Evolutionary conservation across 768 basidiomycete genomes (phyloP).

Genomic region (Trametes meyenii): DNA sequence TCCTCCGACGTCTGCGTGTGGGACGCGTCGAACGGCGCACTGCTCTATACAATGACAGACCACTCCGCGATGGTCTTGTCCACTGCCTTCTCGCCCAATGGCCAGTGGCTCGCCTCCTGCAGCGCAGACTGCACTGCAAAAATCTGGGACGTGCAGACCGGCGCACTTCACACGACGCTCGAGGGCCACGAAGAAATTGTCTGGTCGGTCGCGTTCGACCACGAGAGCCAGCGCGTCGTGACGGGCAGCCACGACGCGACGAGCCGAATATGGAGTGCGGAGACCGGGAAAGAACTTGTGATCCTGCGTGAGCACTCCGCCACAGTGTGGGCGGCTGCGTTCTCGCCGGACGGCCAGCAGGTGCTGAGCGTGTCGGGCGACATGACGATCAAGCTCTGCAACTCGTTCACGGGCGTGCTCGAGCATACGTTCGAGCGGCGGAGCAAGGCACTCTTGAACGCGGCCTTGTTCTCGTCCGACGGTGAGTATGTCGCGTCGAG

Average conservation of each 20-base stretch:
- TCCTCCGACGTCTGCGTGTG: slow-evolving; percentile 26
- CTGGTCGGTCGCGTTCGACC: slow-evolving; percentile 28
- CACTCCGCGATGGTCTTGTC: slow-evolving; percentile 3
- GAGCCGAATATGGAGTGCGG: slow-evolving; percentile 29
- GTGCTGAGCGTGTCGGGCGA: slow-evolving; percentile 35
- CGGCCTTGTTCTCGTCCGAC: slow-evolving; percentile 1
- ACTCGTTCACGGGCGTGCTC: slow-evolving; percentile 37
- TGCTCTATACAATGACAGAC: slow-evolving; percentile 4
- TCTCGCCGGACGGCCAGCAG: slow-evolving; percentile 32
- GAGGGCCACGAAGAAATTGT: slow-evolving; percentile 25
- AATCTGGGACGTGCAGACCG: slow-evolving; percentile 40
- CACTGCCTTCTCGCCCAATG: slow-evolving; percentile 41
- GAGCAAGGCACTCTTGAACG: neutral
- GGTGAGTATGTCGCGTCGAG: slow-evolving; percentile 8
- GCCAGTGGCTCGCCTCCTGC: slow-evolving; percentile 47
- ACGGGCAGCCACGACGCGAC: slow-evolving; percentile 33
- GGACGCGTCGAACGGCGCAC: neutral
- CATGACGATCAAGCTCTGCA: slow-evolving; percentile 50
- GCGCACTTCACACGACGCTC: slow-evolving; percentile 19
- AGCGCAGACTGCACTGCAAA: slow-evolving; percentile 56
- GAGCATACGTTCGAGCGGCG: slow-evolving; percentile 33
- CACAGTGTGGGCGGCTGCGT: slow-evolving; percentile 27
- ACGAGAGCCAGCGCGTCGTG: slow-evolving; percentile 29
- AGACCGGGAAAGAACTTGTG: slow-evolving; percentile 26
- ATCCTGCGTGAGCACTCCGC: slow-evolving; percentile 28